Conservation (phyloP, 2,329 filamentous ascomycete species). For the Calonectria leucothoes region DNA sequence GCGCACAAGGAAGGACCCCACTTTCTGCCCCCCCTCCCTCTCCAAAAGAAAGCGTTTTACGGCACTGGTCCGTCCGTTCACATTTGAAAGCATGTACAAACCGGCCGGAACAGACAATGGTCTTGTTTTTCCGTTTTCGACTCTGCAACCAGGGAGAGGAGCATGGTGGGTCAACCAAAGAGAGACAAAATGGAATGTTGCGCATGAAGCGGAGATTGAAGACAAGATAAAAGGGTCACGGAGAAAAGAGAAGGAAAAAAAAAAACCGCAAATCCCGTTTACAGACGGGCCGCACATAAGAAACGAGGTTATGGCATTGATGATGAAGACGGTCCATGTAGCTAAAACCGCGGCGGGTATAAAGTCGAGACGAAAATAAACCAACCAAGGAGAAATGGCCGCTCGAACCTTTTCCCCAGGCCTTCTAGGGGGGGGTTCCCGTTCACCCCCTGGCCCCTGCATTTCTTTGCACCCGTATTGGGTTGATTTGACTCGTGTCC, state of each 20-base stretch:
- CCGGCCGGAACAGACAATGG: not conserved
- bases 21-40: not conserved
- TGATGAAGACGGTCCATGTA: not conserved
- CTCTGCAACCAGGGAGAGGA: not conserved
- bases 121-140: not conserved
- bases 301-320: not conserved
- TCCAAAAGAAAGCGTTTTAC: not conserved
- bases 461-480: not conserved
- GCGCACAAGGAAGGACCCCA: not conserved
- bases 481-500: not conserved
- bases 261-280: not conserved
- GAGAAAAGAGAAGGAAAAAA: not conserved
- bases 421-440: no score
- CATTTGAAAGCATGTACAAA: no score
- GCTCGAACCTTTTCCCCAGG: not conserved
- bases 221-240: not conserved
- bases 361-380: slow-evolving; percentile 3
- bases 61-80: not conserved
- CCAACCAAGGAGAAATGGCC: not conserved
- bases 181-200: not conserved
- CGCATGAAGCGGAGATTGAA: not conserved
- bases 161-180: not conserved
- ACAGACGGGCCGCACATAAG: not conserved
- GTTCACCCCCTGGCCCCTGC: not conserved
- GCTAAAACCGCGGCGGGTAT: not conserved